Conservation (phyloP, 371 early-diverging fungal species). For the Mortierella sp. region DNA sequence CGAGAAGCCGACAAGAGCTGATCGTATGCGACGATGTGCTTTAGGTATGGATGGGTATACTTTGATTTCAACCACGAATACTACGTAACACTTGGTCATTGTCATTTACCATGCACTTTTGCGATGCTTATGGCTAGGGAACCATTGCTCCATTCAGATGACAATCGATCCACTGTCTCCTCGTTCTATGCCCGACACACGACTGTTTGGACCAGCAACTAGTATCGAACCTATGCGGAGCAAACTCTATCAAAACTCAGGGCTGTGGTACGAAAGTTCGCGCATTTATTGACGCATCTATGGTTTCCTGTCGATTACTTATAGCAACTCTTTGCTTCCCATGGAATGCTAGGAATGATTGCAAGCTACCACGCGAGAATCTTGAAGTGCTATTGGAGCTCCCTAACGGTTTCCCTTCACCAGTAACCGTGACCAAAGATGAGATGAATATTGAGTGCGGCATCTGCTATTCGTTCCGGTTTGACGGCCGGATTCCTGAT, state of each 20-base stretch:
- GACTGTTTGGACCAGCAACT: constrained; percentile 39
- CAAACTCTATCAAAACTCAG: constrained; percentile 29
- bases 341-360: constrained; percentile 18
- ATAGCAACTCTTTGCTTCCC: too few relatives aligned
- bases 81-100: not conserved
- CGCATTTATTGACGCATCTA: too few relatives aligned
- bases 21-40: constrained; percentile 45
- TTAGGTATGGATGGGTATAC: constrained; percentile 16
- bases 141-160: constrained; percentile 53
- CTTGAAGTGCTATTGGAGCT: constrained; percentile 34
- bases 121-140: constrained; percentile 8
- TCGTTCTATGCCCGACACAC: constrained; percentile 31
- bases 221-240: constrained; percentile 38
- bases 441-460: constrained; percentile 66
- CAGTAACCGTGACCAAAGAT: constrained; percentile 33
- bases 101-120: too few relatives aligned
- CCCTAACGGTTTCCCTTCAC: constrained; percentile 48
- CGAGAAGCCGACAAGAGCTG: constrained; percentile 48
- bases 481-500: constrained; percentile 57
- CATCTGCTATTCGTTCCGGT: constrained; percentile 61
- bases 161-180: constrained; percentile 40
- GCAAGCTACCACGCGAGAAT: constrained; percentile 38
- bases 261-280: constrained; percentile 27
- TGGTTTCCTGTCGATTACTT: too few relatives aligned
- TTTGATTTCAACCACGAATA: not conserved